Percentiles rank a stretch among this genome's conserved stretches.
Evolutionary conservation across 139 green algal genomes (phyloP).

Genomic region (Tetratostichococcus sp.): DNA sequence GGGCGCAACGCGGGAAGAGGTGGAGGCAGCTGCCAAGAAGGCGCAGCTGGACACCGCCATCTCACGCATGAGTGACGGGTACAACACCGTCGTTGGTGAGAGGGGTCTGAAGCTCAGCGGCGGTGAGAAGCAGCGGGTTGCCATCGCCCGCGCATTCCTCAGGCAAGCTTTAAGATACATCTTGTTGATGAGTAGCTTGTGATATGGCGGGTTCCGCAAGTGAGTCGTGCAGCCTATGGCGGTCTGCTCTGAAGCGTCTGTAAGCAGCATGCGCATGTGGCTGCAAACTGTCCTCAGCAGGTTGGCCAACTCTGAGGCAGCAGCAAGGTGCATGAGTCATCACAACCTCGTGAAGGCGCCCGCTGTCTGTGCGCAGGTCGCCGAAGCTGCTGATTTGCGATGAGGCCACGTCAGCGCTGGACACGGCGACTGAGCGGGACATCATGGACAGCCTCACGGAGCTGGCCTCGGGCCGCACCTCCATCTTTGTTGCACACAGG

Average conservation of each 20-base stretch:
- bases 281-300: no score
- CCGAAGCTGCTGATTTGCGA: slow-evolving; percentile 84
- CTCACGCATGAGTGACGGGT: slow-evolving; percentile 57
- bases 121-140: slow-evolving; percentile 94
- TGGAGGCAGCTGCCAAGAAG: slow-evolving; percentile 41
- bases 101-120: slow-evolving; percentile 85
- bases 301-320: no score
- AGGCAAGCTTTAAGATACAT: no score
- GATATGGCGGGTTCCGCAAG: no score
- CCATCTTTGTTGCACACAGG: slow-evolving; percentile 92
- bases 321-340: no score
- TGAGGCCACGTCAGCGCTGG: slow-evolving; percentile 81
- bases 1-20: slow-evolving; percentile 51
- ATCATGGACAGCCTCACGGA: slow-evolving; percentile 68
- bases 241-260: no score
- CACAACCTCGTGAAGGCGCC: no score
- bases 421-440: slow-evolving; percentile 76
- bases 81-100: slow-evolving; percentile 75
- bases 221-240: no score
- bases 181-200: no score
- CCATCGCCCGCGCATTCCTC: slow-evolving; percentile 84
- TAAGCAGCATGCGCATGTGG: no score
- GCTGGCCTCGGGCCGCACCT: slow-evolving; percentile 63
- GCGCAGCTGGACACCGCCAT: slow-evolving; percentile 54
- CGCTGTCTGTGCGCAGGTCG: slow-evolving; percentile 27